Percentiles rank a stretch among this genome's conserved stretches.
Evolutionary conservation across 1,139 yeast genomes (phyloP).

Genomic region (Zygotorulaspora mrakii): DNA sequence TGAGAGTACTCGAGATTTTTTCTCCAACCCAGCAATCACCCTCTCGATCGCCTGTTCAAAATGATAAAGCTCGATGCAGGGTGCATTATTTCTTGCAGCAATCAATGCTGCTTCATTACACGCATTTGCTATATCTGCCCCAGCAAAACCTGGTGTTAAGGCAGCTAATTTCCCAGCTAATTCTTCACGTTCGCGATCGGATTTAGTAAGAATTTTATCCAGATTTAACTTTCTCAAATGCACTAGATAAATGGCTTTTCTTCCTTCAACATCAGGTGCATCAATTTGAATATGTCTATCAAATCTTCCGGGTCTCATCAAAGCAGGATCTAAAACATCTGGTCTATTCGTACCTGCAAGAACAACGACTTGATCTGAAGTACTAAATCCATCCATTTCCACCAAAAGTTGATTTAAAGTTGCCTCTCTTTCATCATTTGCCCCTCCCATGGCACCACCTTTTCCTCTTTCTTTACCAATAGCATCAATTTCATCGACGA

Average conservation of each 20-base stretch:
- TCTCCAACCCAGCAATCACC: slow-evolving; percentile 93
- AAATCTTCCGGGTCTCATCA: slow-evolving; percentile 95
- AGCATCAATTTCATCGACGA: slow-evolving; percentile 97
- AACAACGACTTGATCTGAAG: slow-evolving; percentile 89
- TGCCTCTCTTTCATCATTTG: slow-evolving; percentile 94
- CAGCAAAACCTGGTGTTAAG: slow-evolving; percentile 94
- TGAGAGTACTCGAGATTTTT: slow-evolving; percentile 76
- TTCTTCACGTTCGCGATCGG: slow-evolving; percentile 41
- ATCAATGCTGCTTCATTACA: slow-evolving; percentile 96
- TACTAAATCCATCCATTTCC: slow-evolving; percentile 96
- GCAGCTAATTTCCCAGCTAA: slow-evolving; percentile 89
- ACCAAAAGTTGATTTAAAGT: slow-evolving; percentile 91
- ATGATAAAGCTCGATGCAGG: slow-evolving; percentile 66
- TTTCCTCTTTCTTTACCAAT: slow-evolving; percentile 92
- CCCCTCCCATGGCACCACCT: slow-evolving; percentile 74
- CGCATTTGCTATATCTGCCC: slow-evolving; percentile 97
- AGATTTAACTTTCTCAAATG: slow-evolving; percentile 69
- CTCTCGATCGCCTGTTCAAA: slow-evolving; percentile 96
- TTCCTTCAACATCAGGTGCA: slow-evolving; percentile 87
- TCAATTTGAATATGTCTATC: slow-evolving; percentile 91
- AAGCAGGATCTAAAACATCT: slow-evolving; percentile 87
- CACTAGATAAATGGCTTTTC: slow-evolving; percentile 86
- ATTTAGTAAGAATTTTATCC: slow-evolving; percentile 21
- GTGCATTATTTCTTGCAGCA: slow-evolving; percentile 81
- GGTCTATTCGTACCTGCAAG: slow-evolving; percentile 96